Percentiles rank a stretch among this genome's conserved stretches.
These are phyloP conservation scores for Solanum peruvianum DNA, from an alignment of 257 asterid genomes.

Conservation along the genomic window DNA sequence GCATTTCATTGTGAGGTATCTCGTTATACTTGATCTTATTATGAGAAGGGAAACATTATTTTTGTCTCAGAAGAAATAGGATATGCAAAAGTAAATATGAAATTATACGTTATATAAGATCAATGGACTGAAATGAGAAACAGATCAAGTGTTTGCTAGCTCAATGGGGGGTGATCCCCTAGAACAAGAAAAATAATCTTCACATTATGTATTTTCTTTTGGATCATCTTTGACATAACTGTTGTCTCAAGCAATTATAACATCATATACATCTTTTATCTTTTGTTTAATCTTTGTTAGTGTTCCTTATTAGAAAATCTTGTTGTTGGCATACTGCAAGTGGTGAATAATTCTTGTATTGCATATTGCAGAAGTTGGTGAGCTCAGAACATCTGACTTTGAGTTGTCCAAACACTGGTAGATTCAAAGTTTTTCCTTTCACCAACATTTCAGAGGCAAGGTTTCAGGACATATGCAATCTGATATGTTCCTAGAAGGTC, in stretches of 20 bases:
- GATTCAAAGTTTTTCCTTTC: slow-evolving; percentile 49
- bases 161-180: neutral
- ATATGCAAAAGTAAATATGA: neutral
- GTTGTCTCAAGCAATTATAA: neutral
- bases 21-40: neutral
- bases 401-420: slow-evolving; percentile 63
- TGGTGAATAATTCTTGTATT: neutral
- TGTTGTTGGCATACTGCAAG: too few species aligned
- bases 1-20: slow-evolving; percentile 60
- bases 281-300: too few species aligned
- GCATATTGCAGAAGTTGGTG: slow-evolving; percentile 36
- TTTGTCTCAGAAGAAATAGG: neutral
- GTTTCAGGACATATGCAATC: slow-evolving; percentile 62
- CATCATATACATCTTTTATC: neutral
- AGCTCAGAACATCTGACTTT: slow-evolving; percentile 48
- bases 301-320: too few species aligned
- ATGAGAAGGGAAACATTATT: neutral
- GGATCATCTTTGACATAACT: neutral
- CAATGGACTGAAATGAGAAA: neutral
- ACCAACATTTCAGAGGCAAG: slow-evolving; percentile 46
- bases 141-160: neutral
- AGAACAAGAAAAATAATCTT: neutral
- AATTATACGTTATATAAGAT: neutral
- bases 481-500: slow-evolving; percentile 39
- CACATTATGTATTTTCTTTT: neutral